Base-by-base conservation (phyloP, 495 filamentous ascomycete species). In the Hyphodiscus hymeniophilus region DNA sequence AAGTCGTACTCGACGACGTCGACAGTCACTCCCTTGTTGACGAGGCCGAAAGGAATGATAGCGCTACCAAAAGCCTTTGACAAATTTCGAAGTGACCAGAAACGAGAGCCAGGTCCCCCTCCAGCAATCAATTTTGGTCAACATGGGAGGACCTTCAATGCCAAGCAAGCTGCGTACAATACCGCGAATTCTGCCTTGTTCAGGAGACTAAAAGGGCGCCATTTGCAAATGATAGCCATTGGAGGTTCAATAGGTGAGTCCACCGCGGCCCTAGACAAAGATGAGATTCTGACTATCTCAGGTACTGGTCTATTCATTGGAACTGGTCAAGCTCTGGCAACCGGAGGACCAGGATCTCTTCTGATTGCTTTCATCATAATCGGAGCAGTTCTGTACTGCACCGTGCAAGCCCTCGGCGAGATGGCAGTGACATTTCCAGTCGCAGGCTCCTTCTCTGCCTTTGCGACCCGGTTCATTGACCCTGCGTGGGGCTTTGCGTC, bases 221-320 rank as follows among this genome's bases (percentile, higher is more conserved):
- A 96, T 72, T 61, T 95, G 50, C 89, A 95, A 72, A 95, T 95
- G 89, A 95, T 95, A 69, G 90, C 90, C 7, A 94, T 96, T 51
- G 89, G 89, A 53, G 92, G 92, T 26, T 91, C 86, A 3, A 96
- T 98, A 52, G 92, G 91, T 83, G 79, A 43, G 68, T 50, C 53
- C 84, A 81, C 47, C 13, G 3, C n/a, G n/a, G n/a, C n/a, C n/a
- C 32, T 28, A 3, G 16, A 38, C 1, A 1, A 15, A 18, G 13
- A 45, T 12, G 11, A 21, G 15, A 1, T 22, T 13, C 48, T 51
- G n/a, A 51, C 4, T 12, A 41, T 16, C 33, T 42, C 56, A 90
- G 87, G 87, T 48, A 92, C 90, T 33, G 91, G 90, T 56, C 71
- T 97, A 10, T 95, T 97, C 61, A 88, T 97, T 42, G 85, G 85